phyloP scores from a whole-genome alignment of 306 rosid species.

The Medicago lupulina region DNA sequence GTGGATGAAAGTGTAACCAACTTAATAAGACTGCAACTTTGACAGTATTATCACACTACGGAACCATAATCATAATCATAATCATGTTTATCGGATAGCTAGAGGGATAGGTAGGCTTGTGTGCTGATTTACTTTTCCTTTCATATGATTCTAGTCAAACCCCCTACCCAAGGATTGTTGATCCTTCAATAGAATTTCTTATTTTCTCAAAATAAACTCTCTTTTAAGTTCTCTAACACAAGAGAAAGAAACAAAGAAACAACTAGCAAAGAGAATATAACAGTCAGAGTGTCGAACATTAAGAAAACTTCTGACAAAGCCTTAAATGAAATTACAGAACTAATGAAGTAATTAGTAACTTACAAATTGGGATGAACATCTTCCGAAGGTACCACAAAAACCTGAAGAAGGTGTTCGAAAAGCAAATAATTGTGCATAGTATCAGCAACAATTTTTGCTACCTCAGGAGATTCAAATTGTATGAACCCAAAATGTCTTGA shows the following conservation, averaged over 20 bases:
- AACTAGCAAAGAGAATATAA: background rate
- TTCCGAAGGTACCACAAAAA: conserved; percentile 66
- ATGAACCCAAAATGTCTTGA: conserved; percentile 87
- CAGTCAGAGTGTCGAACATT: too few species aligned
- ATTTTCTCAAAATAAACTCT: background rate
- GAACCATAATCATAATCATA: background rate
- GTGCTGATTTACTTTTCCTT: background rate
- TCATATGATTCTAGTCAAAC: background rate
- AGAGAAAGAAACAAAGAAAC: background rate
- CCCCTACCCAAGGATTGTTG: background rate
- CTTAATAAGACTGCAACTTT: background rate
- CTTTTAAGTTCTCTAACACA: background rate
- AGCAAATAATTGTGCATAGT: conserved; percentile 91
- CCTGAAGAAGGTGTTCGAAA: conserved; percentile 82
- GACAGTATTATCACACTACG: background rate
- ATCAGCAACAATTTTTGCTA: conserved; percentile 90
- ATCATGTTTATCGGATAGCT: background rate
- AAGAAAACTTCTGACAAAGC: too few species aligned
- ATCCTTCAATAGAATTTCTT: background rate
- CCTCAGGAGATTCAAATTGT: conserved; percentile 87
- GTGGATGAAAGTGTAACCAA: background rate
- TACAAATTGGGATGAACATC: conserved; percentile 77
- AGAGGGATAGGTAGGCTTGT: background rate
- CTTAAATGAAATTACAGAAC: background rate
- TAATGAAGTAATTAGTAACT: conserved; percentile 39